Base-by-base conservation (phyloP, 176 grass and related monocot species). In the Urochloa ruziziensis region DNA sequence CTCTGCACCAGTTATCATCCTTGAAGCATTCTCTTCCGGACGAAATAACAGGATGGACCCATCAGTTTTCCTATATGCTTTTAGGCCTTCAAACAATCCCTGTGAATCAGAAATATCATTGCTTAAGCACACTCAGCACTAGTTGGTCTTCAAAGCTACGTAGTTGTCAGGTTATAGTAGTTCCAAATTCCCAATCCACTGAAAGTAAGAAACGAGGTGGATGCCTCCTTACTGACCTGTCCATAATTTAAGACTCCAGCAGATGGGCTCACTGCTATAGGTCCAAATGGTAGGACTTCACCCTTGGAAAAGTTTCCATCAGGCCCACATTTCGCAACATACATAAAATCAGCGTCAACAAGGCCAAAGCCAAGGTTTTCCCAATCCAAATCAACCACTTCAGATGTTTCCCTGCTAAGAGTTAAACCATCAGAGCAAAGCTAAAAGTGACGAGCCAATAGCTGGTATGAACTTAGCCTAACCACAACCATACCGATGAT, bases 231-330 rank as follows among this genome's bases (percentile, higher is more conserved):
- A 70, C 84, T 85, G 80, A 97, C 90, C 94, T 92, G 92, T 46
- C 94, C 94, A 89, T 97, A 97, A 60, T 97, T 97, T 80, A 97
- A 78, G 29, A 97, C 92, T 74, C 91, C 94, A 74, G 94, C 81
- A 28, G 91, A 92, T 21, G 94, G 92, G 62, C 76, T 92, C 21
- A 97, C 72, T 77, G 86, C 77, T 80, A 97, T 90, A 67, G 85
- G 83, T 67, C 92, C 94, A 69, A 87, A 97, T 17, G 54, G 92
- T 39, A 81, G 19, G 19, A 97, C 59, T 87, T 97, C 92, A 54
- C 94, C 94, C 77, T 87, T 82, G 56, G 59, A 66, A 80, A 97
- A 94, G 74, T 52, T 85, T 37, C 92, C 94, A 83, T 94, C 90
- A 32, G 86, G 30, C 34, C 90, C 85, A 40, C 82, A 89, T 85